Percentiles rank a stretch among this genome's conserved stretches.
Conservation (phyloP, 805 yeast genomes). For the Schwanniomyces sp. region DNA sequence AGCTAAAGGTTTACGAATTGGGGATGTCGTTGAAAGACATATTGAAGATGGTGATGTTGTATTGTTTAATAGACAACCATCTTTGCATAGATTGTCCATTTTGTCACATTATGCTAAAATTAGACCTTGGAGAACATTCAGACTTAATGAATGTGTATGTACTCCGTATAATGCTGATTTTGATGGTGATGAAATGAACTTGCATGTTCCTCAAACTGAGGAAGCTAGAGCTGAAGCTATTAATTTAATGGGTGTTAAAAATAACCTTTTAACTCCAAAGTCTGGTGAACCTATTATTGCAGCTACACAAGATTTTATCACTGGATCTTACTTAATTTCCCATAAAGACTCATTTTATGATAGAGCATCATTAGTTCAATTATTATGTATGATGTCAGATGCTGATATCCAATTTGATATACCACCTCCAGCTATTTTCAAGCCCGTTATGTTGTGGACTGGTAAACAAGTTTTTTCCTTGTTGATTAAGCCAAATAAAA, state of each 20-base stretch:
- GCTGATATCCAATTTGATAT: conserved; percentile 84
- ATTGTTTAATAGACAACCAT: conserved; percentile 95
- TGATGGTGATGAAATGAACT: conserved; percentile 99
- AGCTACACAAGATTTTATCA: conserved; percentile 98
- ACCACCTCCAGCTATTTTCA: conserved; percentile 92
- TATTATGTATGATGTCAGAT: conserved; percentile 94
- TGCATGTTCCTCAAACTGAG: conserved; percentile 98
- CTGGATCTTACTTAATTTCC: conserved; percentile 91
- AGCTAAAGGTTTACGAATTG: conserved; percentile 74
- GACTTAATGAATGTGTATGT: conserved; percentile 97
- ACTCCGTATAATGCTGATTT: conserved; percentile 99
- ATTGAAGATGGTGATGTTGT: conserved; percentile 97
- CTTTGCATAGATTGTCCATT: conserved; percentile 91
- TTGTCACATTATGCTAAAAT: conserved; percentile 94
- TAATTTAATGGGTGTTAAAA: conserved; percentile 95
- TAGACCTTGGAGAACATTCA: conserved; percentile 96
- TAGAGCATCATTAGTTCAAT: conserved; percentile 77
- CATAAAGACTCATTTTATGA: conserved; percentile 93
- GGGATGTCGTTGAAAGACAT: conserved; percentile 96
- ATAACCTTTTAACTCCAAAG: conserved; percentile 91
- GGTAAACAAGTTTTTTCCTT: conserved; percentile 94
- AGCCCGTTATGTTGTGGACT: conserved; percentile 91
- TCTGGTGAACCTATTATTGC: conserved; percentile 99
- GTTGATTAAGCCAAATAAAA: conserved; percentile 76
- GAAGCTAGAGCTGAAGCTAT: conserved; percentile 99